Evolutionary conservation across 345 rosid species (phyloP).

Genomic region (Noccaea caerulescens): DNA sequence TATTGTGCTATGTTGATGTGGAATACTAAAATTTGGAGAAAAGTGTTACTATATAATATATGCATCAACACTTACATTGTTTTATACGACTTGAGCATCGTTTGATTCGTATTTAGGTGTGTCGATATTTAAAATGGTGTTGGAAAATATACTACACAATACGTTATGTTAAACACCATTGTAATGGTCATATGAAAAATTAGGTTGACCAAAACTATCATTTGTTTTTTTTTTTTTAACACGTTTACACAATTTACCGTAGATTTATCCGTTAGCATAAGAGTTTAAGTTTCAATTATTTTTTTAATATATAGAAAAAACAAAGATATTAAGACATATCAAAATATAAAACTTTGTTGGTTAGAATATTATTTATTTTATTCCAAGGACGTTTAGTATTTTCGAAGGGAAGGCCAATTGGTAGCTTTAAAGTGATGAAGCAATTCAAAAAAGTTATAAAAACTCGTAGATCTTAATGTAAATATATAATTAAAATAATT

Average conservation of each 20-base stretch:
- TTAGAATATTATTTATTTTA: background rate
- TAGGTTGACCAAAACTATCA: background rate
- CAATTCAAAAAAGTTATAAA: background rate
- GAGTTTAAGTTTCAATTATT: background rate
- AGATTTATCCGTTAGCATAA: background rate
- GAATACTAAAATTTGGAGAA: conserved; percentile 15
- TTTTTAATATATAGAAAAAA: background rate
- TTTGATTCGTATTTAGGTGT: background rate
- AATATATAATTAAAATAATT: conserved; percentile 4
- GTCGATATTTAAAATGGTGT: background rate
- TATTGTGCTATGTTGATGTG: conserved; percentile 31
- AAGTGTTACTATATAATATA: background rate
- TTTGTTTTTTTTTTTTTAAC: background rate
- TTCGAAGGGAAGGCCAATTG: conserved; percentile 5
- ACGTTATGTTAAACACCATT: background rate
- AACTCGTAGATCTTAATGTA: conserved; percentile 27
- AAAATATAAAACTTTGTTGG: background rate
- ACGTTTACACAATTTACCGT: background rate
- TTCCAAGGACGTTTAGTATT: background rate
- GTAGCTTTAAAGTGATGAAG: conserved; percentile 1
- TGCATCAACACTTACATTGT: conserved; percentile 13
- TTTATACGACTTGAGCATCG: background rate
- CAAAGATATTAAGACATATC: background rate
- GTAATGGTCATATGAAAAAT: too few species aligned
- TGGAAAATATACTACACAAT: background rate